Evolutionary conservation across 2,329 filamentous ascomycete species (phyloP).

Genomic region (Phaeomoniella chlamydospora): DNA sequence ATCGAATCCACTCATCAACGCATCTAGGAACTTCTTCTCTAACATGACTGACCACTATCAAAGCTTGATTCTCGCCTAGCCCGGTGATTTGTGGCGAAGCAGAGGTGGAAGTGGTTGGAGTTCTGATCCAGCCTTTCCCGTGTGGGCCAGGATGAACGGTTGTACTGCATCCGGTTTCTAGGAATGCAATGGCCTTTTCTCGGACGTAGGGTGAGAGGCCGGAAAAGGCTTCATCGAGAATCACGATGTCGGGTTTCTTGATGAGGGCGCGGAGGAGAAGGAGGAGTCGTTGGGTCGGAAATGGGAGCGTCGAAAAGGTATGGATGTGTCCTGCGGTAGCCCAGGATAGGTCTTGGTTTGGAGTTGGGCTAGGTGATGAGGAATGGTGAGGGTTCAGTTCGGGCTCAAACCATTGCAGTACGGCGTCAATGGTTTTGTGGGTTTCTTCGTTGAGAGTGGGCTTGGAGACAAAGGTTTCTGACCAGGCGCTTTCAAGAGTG

Average conservation of each 20-base stretch:
- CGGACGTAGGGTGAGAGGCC: constrained; percentile 69
- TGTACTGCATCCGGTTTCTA: constrained; percentile 49
- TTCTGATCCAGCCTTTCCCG: constrained; percentile 1
- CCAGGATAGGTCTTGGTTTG: constrained; percentile 8
- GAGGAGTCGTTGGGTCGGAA: constrained; percentile 70
- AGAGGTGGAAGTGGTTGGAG: constrained; percentile 1
- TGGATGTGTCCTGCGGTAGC: constrained; percentile 5
- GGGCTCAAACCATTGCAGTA: constrained; percentile 60
- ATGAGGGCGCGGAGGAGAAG: constrained; percentile 73
- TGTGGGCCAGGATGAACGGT: constrained; percentile 15
- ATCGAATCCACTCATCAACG: constrained; percentile 70
- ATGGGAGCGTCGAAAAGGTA: constrained; percentile 60
- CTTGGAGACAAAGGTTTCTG: constrained; percentile 66
- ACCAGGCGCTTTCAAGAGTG: constrained; percentile 75
- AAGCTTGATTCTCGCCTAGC: constrained; percentile 55
- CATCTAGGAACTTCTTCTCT: constrained; percentile 79
- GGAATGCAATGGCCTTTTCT: constrained; percentile 76
- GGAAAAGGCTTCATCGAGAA: constrained; percentile 78
- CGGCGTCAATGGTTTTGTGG: constrained; percentile 48
- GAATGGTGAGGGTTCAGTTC: constrained; percentile 39
- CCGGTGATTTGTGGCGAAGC: constrained; percentile 36
- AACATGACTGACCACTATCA: constrained; percentile 86
- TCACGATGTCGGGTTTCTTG: constrained; percentile 66
- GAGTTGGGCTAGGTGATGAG: background rate
- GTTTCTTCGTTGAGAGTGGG: constrained; percentile 49